phyloP scores from a whole-genome alignment of 2,329 filamentous ascomycete genomes.

The Dactylella cylindrospora region DNA sequence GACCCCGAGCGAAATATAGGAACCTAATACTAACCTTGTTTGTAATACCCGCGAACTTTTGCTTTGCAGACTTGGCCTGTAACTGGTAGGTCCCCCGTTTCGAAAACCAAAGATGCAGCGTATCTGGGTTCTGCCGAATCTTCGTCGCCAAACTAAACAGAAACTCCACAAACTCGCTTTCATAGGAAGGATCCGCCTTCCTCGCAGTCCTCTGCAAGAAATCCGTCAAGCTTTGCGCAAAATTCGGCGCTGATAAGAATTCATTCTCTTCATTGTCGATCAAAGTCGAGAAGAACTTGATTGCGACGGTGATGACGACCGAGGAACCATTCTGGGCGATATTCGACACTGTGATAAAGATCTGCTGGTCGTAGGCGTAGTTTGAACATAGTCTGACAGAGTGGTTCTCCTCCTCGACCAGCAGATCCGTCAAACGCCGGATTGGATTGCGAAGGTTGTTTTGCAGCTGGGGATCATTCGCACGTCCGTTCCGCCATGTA shows the following conservation, averaged over 20 bases:
- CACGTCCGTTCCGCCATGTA: conserved; percentile 48
- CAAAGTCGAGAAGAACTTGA: conserved; percentile 83
- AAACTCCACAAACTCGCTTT: conserved; percentile 85
- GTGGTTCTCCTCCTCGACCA: conserved; percentile 49
- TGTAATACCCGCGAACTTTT: conserved; percentile 78
- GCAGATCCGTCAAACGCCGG: conserved; percentile 47
- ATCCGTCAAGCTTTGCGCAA: conserved; percentile 83
- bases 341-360: conserved; percentile 85
- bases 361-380: conserved; percentile 80
- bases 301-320: conserved; percentile 78
- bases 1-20: too few relatives aligned
- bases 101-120: conserved; percentile 89
- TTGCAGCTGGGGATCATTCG: conserved; percentile 47
- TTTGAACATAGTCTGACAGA: conserved; percentile 70
- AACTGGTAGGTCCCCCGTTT: conserved; percentile 57
- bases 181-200: conserved; percentile 74
- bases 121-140: conserved; percentile 83
- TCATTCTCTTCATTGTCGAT: conserved; percentile 97
- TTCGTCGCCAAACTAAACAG: conserved; percentile 96
- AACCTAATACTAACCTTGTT: conserved; percentile 57
- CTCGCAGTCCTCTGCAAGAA: conserved; percentile 78
- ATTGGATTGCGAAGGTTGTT: conserved; percentile 47
- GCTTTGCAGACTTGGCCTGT: conserved; percentile 52
- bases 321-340: conserved; percentile 86
- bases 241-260: conserved; percentile 81